phyloP scores from a whole-genome alignment of 2,329 filamentous ascomycete genomes.

The Aspergillus hiratsukae region DNA sequence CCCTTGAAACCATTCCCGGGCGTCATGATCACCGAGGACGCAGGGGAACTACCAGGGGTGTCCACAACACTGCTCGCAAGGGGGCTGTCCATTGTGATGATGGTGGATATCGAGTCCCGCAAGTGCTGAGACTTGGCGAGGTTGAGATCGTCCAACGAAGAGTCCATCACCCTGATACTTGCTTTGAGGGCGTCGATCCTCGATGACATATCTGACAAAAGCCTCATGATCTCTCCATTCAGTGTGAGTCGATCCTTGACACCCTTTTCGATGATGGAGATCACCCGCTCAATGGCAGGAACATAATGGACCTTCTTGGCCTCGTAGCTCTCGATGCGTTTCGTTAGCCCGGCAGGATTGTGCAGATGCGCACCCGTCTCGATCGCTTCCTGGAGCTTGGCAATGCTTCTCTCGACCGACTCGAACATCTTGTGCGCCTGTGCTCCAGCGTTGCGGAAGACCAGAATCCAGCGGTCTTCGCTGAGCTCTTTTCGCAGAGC shows the following conservation, averaged over 20 bases:
- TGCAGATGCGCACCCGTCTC: slow-evolving; percentile 70
- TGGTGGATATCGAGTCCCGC: slow-evolving; percentile 87
- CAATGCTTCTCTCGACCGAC: slow-evolving; percentile 81
- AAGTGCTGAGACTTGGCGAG: slow-evolving; percentile 65
- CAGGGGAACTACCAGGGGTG: slow-evolving; percentile 67
- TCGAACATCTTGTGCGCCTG: slow-evolving; percentile 97
- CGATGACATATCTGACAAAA: slow-evolving; percentile 80
- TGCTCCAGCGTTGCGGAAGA: slow-evolving; percentile 86
- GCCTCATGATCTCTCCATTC: slow-evolving; percentile 86
- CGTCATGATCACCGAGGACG: slow-evolving; percentile 59
- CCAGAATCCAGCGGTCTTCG: slow-evolving; percentile 92
- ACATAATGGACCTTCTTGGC: slow-evolving; percentile 93
- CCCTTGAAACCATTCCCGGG: slow-evolving; percentile 50
- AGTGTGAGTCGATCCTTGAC: slow-evolving; percentile 92
- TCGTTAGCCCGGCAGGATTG: slow-evolving; percentile 64
- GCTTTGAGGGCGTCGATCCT: slow-evolving; percentile 73
- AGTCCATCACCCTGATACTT: slow-evolving; percentile 73
- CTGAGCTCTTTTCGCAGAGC: slow-evolving; percentile 83
- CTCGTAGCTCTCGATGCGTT: slow-evolving; percentile 89
- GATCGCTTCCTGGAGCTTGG: slow-evolving; percentile 74
- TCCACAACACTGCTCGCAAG: slow-evolving; percentile 64
- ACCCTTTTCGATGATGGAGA: slow-evolving; percentile 93
- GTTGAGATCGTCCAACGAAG: slow-evolving; percentile 65
- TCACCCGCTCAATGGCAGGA: slow-evolving; percentile 83
- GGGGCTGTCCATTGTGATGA: slow-evolving; percentile 77